Conservation (phyloP, 106 monocot species). For the Dendrobium officinale region DNA sequence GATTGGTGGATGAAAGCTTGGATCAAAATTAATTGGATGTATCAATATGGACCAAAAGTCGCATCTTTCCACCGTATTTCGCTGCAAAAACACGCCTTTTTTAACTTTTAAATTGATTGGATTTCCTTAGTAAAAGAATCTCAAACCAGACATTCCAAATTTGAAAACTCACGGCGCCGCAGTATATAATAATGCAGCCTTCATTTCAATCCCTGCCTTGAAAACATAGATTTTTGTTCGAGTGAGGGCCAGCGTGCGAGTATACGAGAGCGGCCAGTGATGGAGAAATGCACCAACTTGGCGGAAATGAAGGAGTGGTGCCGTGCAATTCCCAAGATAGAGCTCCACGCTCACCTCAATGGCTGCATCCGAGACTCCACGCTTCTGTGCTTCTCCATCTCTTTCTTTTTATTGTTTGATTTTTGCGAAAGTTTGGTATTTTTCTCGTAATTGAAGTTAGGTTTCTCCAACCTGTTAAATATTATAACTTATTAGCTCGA, state of each 20-base stretch:
- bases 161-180: not conserved
- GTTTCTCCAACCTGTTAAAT: not conserved
- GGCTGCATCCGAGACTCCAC: conserved; percentile 93
- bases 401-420: not conserved
- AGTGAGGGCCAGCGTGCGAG: conserved; percentile 4
- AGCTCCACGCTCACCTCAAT: conserved; percentile 97
- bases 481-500: not conserved
- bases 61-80: not conserved
- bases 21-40: not conserved
- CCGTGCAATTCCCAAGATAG: conserved; percentile 65
- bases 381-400: conserved; percentile 48
- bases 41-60: not conserved
- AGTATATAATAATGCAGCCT: not conserved
- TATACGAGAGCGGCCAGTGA: conserved; percentile 10
- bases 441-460: not conserved
- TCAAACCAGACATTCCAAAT: not conserved
- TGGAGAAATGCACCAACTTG: conserved; percentile 5
- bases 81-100: not conserved
- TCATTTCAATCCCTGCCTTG: conserved; percentile 1
- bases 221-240: not conserved
- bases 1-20: not conserved
- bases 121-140: not conserved
- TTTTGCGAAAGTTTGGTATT: not conserved
- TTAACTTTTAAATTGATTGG: not conserved
- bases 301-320: conserved; percentile 68